A percentile compares a stretch with the other conserved stretches of the same genome.
Evolutionary conservation across 352 stramenopile genomes (phyloP).

Genomic region (Aphanomyces euteiches): DNA sequence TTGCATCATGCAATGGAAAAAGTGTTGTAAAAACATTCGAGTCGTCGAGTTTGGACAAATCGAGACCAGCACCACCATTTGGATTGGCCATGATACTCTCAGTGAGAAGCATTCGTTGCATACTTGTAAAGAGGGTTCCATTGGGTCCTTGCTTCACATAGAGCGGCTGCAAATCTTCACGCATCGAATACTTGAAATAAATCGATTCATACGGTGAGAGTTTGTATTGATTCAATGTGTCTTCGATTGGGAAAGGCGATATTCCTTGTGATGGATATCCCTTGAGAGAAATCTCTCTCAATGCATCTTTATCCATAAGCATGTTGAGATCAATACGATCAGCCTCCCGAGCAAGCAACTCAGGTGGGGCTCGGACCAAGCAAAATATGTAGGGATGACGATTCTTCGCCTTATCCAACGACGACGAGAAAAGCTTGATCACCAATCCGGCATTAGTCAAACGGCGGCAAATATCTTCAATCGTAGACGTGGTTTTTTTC

Average conservation of each 20-base stretch:
- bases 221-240: constrained; percentile 67
- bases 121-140: constrained; percentile 67
- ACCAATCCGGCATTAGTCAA: constrained; percentile 55
- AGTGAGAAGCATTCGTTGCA: constrained; percentile 68
- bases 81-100: constrained; percentile 80
- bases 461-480: constrained; percentile 23
- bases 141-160: constrained; percentile 39
- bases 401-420: constrained; percentile 41
- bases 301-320: constrained; percentile 59
- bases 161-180: constrained; percentile 57
- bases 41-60: constrained; percentile 64
- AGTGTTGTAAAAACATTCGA: constrained; percentile 64
- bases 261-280: constrained; percentile 66
- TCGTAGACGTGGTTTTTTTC: neutral
- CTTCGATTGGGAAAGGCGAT: constrained; percentile 71
- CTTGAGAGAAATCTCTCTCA: constrained; percentile 56
- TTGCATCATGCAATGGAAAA: constrained; percentile 65
- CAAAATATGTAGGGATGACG: constrained; percentile 54
- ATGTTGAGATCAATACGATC: constrained; percentile 68
- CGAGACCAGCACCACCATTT: constrained; percentile 31
- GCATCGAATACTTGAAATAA: constrained; percentile 70
- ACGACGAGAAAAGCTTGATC: constrained; percentile 70
- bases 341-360: constrained; percentile 61
- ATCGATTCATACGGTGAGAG: constrained; percentile 80
- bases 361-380: constrained; percentile 69